phyloP scores from a whole-genome alignment of 345 rosid genomes.

The Combretum micranthum region DNA sequence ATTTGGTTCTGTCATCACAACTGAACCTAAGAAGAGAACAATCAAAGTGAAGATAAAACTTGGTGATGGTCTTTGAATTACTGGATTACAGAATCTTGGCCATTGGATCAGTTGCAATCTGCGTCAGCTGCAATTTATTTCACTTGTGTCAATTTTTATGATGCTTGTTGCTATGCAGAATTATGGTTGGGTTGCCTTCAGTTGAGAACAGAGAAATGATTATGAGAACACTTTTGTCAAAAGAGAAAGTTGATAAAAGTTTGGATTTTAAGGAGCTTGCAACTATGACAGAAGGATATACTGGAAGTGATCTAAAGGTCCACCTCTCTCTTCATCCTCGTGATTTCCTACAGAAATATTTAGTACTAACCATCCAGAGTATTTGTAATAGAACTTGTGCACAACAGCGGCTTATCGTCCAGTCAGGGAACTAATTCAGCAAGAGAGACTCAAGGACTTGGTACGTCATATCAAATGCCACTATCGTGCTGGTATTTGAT shows the following conservation, averaged over 20 bases:
- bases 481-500: too few species aligned
- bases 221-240: slow-evolving; percentile 50
- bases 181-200: slow-evolving; percentile 72
- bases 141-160: not conserved
- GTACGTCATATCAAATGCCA: slow-evolving; percentile 17
- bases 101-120: too few species aligned
- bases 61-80: too few species aligned
- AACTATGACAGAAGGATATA: slow-evolving; percentile 67
- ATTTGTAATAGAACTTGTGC: slow-evolving; percentile 54
- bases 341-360: not conserved
- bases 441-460: slow-evolving; percentile 65
- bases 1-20: too few species aligned
- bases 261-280: slow-evolving; percentile 71
- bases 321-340: not conserved
- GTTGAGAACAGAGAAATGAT: slow-evolving; percentile 75
- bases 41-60: too few species aligned
- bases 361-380: not conserved
- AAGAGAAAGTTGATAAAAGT: slow-evolving; percentile 58
- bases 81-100: too few species aligned
- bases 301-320: slow-evolving; percentile 90
- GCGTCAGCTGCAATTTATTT: too few species aligned
- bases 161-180: slow-evolving; percentile 27
- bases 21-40: too few species aligned
- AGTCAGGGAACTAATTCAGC: slow-evolving; percentile 75
- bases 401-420: slow-evolving; percentile 90